Percentiles rank a stretch among this genome's conserved stretches.
phyloP scores from a whole-genome alignment of 208 protist genomes.

The Plasmodiophora brassicae region DNA sequence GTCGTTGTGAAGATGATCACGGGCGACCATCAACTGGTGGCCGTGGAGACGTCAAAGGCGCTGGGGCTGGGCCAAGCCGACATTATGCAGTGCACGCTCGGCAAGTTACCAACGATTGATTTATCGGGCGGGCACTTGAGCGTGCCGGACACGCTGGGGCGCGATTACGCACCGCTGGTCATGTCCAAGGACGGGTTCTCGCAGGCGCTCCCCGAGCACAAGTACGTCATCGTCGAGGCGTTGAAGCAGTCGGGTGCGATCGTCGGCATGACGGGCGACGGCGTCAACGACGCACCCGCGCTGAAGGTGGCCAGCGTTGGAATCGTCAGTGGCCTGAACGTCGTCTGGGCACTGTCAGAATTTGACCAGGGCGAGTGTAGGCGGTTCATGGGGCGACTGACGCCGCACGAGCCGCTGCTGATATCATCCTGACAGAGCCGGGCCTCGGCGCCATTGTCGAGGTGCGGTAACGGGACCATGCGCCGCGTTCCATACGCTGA shows the following conservation, averaged over 20 bases:
- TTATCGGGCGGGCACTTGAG: not conserved
- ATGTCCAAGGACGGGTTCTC: conserved; percentile 1
- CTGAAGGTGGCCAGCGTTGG: not conserved
- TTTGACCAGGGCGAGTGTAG: not conserved
- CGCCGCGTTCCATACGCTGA: not conserved
- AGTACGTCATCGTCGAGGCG: conserved; percentile 13
- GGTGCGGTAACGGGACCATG: not conserved
- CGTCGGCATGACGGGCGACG: conserved; percentile 23
- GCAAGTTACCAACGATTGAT: conserved; percentile 4
- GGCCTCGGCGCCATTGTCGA: conserved; percentile 54
- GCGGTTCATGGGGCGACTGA: conserved; percentile 26
- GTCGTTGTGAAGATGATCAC: conserved; percentile 53
- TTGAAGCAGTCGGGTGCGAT: not conserved
- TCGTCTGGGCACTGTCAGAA: not conserved
- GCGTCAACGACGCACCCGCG: conserved; percentile 32
- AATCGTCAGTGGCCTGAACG: not conserved
- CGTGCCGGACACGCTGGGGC: conserved; percentile 19
- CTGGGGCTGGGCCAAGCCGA: conserved; percentile 32
- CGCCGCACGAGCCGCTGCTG: conserved; percentile 32
- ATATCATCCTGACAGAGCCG: conserved; percentile 37
- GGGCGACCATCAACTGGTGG: conserved; percentile 48
- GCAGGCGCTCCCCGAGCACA: conserved; percentile 17
- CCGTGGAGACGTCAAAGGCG: conserved; percentile 27
- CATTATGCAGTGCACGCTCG: not conserved
- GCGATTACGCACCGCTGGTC: not conserved